Percentiles rank a stretch among this genome's conserved stretches.
phyloP scores from a whole-genome alignment of 495 filamentous ascomycete genomes.

The Penicillium fimorum region DNA sequence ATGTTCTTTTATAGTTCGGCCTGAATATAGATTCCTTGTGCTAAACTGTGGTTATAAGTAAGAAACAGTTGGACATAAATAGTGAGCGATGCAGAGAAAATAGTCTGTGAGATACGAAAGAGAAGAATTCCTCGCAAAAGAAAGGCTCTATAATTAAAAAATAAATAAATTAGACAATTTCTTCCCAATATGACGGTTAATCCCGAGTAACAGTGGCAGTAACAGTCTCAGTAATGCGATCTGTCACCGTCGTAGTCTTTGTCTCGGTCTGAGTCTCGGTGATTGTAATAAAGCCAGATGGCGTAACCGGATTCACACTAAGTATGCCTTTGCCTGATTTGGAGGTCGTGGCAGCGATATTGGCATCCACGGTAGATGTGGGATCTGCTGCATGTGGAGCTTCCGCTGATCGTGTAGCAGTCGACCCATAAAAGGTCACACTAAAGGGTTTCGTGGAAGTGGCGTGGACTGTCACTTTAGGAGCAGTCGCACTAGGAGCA shows the following conservation, averaged over 20 bases:
- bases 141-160: background rate
- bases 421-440: background rate
- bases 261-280: slow-evolving; percentile 14
- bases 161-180: background rate
- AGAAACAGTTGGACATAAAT: background rate
- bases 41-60: background rate
- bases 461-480: background rate
- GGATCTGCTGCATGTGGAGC: background rate
- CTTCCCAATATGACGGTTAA: background rate
- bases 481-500: background rate
- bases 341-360: background rate
- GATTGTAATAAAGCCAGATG: slow-evolving; percentile 10
- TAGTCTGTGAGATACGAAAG: background rate
- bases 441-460: background rate
- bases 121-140: background rate
- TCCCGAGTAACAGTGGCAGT: slow-evolving; percentile 17
- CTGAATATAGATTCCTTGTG: background rate
- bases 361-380: background rate
- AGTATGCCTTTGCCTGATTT: slow-evolving; percentile 3
- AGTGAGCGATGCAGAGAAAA: background rate
- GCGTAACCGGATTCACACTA: slow-evolving; percentile 14
- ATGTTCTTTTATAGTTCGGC: background rate
- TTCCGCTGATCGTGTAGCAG: background rate
- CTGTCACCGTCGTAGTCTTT: slow-evolving; percentile 13
- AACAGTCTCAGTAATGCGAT: slow-evolving; percentile 17